phyloP scores from a whole-genome alignment of 768 basidiomycete genomes.

The Termitomyces sp. region DNA sequence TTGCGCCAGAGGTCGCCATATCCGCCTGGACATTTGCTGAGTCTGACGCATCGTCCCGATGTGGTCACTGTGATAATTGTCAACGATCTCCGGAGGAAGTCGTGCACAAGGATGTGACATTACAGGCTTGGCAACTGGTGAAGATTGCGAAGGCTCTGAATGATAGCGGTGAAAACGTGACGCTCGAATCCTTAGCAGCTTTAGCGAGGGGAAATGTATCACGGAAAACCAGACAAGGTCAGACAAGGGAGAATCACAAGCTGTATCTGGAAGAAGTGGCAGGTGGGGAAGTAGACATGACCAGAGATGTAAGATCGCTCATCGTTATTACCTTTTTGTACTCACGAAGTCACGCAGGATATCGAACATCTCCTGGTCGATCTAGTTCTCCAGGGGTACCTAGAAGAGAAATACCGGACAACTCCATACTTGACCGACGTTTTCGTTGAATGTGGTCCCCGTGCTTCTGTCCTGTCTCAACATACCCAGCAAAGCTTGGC shows the following conservation, averaged over 20 bases:
- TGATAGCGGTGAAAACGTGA: constrained; percentile 49
- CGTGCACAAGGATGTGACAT: constrained; percentile 59
- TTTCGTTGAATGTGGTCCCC: constrained; percentile 47
- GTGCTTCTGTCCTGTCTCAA: constrained; percentile 42
- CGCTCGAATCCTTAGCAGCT: constrained; percentile 59
- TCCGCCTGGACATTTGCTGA: constrained; percentile 71
- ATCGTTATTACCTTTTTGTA: too few relatives aligned
- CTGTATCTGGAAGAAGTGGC: constrained; percentile 57
- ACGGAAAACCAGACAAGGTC: constrained; percentile 20
- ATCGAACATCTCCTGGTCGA: constrained; percentile 68
- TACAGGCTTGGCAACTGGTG: constrained; percentile 75
- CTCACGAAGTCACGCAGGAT: constrained; percentile 43
- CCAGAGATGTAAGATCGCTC: constrained; percentile 49
- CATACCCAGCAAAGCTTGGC: constrained; percentile 34
- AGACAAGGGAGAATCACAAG: constrained; percentile 39
- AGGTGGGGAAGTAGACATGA: constrained; percentile 61
- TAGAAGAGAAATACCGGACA: constrained; percentile 50
- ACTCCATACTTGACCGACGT: constrained; percentile 54
- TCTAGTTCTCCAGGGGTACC: constrained; percentile 56
- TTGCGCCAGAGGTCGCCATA: constrained; percentile 66
- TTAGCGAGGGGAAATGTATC: constrained; percentile 58
- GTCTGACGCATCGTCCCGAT: constrained; percentile 54
- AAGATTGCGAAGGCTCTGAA: constrained; percentile 50
- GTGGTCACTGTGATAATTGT: constrained; percentile 94
- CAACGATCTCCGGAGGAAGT: constrained; percentile 48